Evolutionary conservation across 768 basidiomycete species (phyloP).

Genomic region (Cytidiella melzeri): DNA sequence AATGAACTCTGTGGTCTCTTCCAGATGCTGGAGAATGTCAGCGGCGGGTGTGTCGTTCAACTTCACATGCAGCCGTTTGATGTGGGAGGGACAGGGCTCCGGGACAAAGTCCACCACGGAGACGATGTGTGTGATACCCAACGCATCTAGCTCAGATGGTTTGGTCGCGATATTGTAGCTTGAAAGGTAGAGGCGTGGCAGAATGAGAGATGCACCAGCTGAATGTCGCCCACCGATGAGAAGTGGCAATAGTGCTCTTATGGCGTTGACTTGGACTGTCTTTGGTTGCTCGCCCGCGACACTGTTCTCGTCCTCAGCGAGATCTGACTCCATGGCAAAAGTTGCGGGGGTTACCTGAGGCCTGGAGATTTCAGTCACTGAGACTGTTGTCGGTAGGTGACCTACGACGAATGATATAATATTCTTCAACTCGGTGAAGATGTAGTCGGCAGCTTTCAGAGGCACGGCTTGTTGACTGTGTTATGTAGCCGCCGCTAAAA

Average conservation of each 20-base stretch:
- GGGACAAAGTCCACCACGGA: conserved; percentile 53
- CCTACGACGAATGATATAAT: too few species aligned
- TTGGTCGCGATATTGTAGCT: conserved; percentile 52
- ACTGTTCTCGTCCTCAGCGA: too few species aligned
- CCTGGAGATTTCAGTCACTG: too few species aligned
- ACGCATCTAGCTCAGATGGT: conserved; percentile 37
- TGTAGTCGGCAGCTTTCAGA: too few species aligned
- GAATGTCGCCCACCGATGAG: background rate
- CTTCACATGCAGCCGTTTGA: conserved; percentile 47
- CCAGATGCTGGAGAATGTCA: conserved; percentile 42
- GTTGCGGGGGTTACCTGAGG: too few species aligned
- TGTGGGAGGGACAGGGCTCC: conserved; percentile 26
- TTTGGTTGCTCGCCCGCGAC: too few species aligned
- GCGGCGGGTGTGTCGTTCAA: conserved; percentile 35
- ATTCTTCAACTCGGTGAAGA: too few species aligned
- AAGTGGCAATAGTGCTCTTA: background rate
- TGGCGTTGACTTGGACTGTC: background rate
- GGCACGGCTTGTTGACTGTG: too few species aligned
- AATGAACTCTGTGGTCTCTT: conserved; percentile 48
- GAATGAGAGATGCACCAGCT: conserved; percentile 25
- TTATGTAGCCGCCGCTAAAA: too few species aligned
- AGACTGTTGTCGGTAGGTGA: too few species aligned
- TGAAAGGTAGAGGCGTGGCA: conserved; percentile 55
- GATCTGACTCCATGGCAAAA: too few species aligned
- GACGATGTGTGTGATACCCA: conserved; percentile 72